Percentiles rank a stretch among this genome's conserved stretches.
Conservation (phyloP, 345 rosid genomes). For the Zanthoxylum bungeanum region DNA sequence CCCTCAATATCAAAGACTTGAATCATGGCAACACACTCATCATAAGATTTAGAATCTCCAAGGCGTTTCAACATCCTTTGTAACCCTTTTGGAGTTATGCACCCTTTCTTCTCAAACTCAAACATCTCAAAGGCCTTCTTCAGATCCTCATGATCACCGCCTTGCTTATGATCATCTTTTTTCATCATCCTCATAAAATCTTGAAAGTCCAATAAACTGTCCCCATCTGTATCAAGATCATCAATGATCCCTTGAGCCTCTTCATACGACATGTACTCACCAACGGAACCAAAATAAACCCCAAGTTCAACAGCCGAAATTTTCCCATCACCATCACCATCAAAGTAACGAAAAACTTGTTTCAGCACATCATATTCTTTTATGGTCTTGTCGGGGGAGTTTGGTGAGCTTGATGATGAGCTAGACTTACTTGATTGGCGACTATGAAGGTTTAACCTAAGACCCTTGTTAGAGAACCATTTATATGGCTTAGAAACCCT, state of each 20-base stretch:
- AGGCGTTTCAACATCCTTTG: constrained; percentile 65
- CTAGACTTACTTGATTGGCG: constrained; percentile 16
- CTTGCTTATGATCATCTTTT: constrained; percentile 15
- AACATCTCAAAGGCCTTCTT: constrained; percentile 84
- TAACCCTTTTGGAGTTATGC: constrained; percentile 73
- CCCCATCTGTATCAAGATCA: constrained; percentile 66
- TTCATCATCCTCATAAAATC: constrained; percentile 69
- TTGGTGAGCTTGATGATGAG: constrained; percentile 20
- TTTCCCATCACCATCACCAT: constrained; percentile 67
- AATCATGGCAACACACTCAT: constrained; percentile 83
- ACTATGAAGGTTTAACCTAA: constrained; percentile 26
- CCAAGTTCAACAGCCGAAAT: constrained; percentile 70
- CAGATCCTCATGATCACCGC: constrained; percentile 57
- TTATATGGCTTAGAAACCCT: constrained; percentile 24
- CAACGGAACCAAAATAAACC: constrained; percentile 61
- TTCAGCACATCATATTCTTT: constrained; percentile 43
- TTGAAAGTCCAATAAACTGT: constrained; percentile 54
- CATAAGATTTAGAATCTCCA: constrained; percentile 61
- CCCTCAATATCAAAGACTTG: constrained; percentile 72
- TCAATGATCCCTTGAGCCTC: constrained; percentile 52
- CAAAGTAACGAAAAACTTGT: constrained; percentile 65
- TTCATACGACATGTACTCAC: constrained; percentile 62
- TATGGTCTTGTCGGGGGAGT: background rate
- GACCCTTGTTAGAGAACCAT: constrained; percentile 34
- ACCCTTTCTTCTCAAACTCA: constrained; percentile 78